phyloP scores from a whole-genome alignment of 208 protist genomes.

The Leishmania major region DNA sequence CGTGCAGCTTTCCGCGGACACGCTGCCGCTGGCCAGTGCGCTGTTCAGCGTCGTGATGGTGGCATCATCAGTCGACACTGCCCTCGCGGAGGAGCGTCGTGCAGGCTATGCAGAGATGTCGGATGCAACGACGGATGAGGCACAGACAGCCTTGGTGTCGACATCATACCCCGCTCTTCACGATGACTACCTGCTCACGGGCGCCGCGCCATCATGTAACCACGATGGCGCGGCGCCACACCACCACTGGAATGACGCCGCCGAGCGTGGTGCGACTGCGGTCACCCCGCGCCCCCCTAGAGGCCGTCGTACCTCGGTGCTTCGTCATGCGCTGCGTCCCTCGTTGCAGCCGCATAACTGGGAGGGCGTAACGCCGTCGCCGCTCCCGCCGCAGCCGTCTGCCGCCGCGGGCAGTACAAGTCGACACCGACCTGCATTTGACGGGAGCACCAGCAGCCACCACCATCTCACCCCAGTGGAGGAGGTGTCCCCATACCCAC shows the following conservation, averaged over 20 bases:
- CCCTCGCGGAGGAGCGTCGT: background rate
- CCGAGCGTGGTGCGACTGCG: background rate
- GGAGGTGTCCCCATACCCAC: background rate
- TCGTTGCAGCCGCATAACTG: background rate
- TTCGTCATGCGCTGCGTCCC: background rate
- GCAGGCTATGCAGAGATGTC: background rate
- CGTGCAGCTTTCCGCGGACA: constrained; percentile 42
- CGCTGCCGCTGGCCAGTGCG: constrained; percentile 29
- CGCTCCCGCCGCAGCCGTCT: background rate
- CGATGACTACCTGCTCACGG: background rate
- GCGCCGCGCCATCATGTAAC: background rate
- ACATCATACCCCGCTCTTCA: background rate
- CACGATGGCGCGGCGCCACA: background rate
- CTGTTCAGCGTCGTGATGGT: constrained; percentile 40
- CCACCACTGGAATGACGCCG: background rate
- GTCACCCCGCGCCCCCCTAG: background rate
- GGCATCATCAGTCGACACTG: background rate
- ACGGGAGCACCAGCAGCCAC: background rate
- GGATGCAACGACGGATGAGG: background rate
- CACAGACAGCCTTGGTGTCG: background rate
- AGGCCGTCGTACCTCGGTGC: background rate
- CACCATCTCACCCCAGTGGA: background rate
- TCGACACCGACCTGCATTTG: background rate
- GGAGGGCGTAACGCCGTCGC: background rate
- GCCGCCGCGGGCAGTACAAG: background rate